Evolutionary conservation across 2,329 filamentous ascomycete species (phyloP).

Genomic region (Clarireedia monteithiana): DNA sequence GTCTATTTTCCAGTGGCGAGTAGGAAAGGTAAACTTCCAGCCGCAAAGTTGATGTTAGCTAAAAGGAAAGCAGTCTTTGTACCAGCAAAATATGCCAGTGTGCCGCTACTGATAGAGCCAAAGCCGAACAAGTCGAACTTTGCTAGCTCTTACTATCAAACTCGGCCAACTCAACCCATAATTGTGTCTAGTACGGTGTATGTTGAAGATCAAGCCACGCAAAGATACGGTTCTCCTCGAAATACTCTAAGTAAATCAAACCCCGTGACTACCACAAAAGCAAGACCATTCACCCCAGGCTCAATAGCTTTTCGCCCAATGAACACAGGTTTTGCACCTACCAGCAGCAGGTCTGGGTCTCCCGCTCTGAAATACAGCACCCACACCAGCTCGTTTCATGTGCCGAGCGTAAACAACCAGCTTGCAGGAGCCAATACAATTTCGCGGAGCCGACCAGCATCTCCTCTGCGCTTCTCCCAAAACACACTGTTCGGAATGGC

Average conservation of each 20-base stretch:
- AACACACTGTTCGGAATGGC: neutral
- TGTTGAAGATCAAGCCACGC: neutral
- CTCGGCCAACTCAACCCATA: neutral
- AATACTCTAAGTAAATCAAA: neutral
- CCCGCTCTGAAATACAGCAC: conserved; percentile 1
- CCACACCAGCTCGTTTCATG: neutral
- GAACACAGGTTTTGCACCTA: neutral
- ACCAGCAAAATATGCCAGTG: neutral
- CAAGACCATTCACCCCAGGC: conserved; percentile 6
- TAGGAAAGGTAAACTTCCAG: neutral
- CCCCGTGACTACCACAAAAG: neutral
- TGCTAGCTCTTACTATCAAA: neutral
- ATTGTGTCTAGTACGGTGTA: neutral
- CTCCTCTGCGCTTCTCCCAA: neutral
- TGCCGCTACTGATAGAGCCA: neutral
- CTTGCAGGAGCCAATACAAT: conserved; percentile 2
- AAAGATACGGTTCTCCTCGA: neutral
- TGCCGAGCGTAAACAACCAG: neutral
- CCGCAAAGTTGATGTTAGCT: neutral
- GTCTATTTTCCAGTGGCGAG: neutral
- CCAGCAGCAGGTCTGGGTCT: neutral
- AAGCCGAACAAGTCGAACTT: neutral
- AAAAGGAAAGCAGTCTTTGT: neutral
- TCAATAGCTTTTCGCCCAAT: neutral
- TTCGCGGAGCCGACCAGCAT: neutral